phyloP scores from a whole-genome alignment of 306 rosid species.

The Cercis canadensis region DNA sequence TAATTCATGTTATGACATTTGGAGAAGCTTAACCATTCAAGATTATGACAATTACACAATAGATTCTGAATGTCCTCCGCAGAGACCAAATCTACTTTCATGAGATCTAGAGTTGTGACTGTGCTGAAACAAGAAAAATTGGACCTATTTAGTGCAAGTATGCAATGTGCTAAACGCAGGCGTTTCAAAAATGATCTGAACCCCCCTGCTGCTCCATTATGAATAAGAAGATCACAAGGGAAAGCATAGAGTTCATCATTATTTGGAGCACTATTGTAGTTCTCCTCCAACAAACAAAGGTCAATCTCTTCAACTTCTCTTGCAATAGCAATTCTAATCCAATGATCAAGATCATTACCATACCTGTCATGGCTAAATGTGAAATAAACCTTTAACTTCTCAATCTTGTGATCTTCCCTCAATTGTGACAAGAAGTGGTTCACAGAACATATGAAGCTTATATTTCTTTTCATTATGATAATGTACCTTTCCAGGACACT shows the following conservation, averaged over 20 bases:
- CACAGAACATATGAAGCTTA: slow-evolving; percentile 14
- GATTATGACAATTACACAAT: slow-evolving; percentile 26
- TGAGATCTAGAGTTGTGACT: slow-evolving; percentile 32
- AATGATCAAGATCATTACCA: slow-evolving; percentile 4
- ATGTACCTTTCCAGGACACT: not conserved
- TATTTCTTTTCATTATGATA: slow-evolving; percentile 13
- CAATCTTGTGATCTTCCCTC: slow-evolving; percentile 25
- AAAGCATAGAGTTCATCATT: slow-evolving; percentile 24
- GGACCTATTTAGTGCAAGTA: slow-evolving; percentile 25
- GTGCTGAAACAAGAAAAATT: slow-evolving; percentile 14
- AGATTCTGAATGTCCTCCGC: slow-evolving; percentile 6
- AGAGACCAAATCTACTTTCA: slow-evolving; percentile 34
- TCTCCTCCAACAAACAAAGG: slow-evolving; percentile 42
- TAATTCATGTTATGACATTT: slow-evolving; percentile 29
- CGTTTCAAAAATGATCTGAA: slow-evolving; percentile 20
- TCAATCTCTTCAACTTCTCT: slow-evolving; percentile 45
- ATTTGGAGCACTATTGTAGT: slow-evolving; percentile 5
- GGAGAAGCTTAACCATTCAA: slow-evolving; percentile 33
- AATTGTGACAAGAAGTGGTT: slow-evolving; percentile 28
- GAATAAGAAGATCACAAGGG: slow-evolving; percentile 40
- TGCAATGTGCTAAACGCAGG: slow-evolving; percentile 39
- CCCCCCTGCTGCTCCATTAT: not conserved
- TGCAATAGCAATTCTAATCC: slow-evolving; percentile 33
- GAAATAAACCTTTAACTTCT: slow-evolving; percentile 30
- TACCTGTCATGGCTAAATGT: slow-evolving; percentile 17